Base-by-base conservation (phyloP, 2,329 filamentous ascomycete species). In the Chaetomium globosum region DNA sequence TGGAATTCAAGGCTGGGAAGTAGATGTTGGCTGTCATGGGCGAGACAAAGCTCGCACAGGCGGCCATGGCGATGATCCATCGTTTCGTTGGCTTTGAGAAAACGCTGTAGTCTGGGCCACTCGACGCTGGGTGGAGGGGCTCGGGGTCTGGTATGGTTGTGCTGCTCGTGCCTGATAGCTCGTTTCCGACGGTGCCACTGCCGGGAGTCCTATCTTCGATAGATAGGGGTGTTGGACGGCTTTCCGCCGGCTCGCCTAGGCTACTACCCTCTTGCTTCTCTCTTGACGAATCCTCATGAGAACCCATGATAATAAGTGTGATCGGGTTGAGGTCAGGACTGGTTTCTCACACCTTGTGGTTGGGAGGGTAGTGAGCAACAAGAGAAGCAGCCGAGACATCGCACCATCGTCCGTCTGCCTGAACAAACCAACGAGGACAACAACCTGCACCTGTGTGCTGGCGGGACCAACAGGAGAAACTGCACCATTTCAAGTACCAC, bases 11-110 rank as follows among this genome's bases (percentile, higher is more conserved):
- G 4, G 79, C 79, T 6, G 80, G 80, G 61, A 81, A 81, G 70
- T 81, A 86, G 55, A 88, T 84, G 70, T 87, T 87, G 66, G 84
- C 85, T 1, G 84, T 85, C 74, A 85, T 81, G 2, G 84, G 84
- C 6, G 84, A 86, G 67, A 86, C 78, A 68, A 85, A 82, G 70
- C 82, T 82, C 10, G 82, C 80, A 53, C 82, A 71, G 39, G 80
- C 80, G 62, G 83, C 82, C 80, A 87, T 82, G 58, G 75, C 70
- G 39, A 83, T 77, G 65, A 87, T 82, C 78, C 82, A 86, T 69
- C 77, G 74, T 72, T 81, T 86, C 69, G 79, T 81, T 13, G 70
- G 49, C 16, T 67, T 71, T 4, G 78, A 76, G 70, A 81, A 81
- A 54, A 75, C 74, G 63, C 71, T 79, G 71, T 81, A 81, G 3